These are phyloP conservation scores for Drosera capensis DNA, from an alignment of 148 eudicot genomes.

Conservation along the genomic window DNA sequence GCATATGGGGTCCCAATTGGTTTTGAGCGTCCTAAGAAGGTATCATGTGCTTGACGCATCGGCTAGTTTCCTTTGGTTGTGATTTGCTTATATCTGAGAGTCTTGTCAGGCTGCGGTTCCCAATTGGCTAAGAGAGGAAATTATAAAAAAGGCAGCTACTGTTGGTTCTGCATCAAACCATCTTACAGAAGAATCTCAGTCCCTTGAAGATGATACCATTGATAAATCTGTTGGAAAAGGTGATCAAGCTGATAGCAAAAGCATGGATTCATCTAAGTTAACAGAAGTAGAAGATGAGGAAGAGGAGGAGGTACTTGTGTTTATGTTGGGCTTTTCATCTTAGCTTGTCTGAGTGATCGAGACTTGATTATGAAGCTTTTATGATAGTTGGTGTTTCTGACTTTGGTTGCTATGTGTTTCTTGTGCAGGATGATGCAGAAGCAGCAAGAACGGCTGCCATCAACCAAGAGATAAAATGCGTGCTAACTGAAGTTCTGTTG, in stretches of 20 bases:
- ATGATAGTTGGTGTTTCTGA: background rate
- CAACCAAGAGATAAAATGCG: conserved; percentile 90
- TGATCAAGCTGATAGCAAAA: conserved; percentile 73
- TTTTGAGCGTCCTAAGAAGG: conserved; percentile 91
- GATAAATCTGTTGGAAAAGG: conserved; percentile 37
- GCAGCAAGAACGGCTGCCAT: conserved; percentile 71
- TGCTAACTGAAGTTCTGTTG: conserved; percentile 85
- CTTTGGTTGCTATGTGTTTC: conserved; percentile 5
- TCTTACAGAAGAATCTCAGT: conserved; percentile 33
- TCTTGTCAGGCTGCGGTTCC: conserved; percentile 75
- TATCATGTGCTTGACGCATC: conserved; percentile 7
- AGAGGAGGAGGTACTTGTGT: conserved; percentile 34
- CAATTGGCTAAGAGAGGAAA: conserved; percentile 97
- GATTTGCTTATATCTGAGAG: conserved; percentile 1
- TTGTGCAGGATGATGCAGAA: conserved; percentile 62
- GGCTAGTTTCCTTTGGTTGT: background rate
- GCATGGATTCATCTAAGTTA: conserved; percentile 61
- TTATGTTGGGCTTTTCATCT: conserved; percentile 9
- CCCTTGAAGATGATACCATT: conserved; percentile 52
- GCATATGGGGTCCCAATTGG: conserved; percentile 42
- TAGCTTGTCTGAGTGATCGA: conserved; percentile 1
- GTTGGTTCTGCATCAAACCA: conserved; percentile 36
- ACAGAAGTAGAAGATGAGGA: conserved; percentile 79
- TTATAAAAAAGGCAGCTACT: conserved; percentile 70
- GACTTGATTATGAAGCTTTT: background rate